phyloP scores from a whole-genome alignment of 768 basidiomycete species.

The Asterophora parasitica region DNA sequence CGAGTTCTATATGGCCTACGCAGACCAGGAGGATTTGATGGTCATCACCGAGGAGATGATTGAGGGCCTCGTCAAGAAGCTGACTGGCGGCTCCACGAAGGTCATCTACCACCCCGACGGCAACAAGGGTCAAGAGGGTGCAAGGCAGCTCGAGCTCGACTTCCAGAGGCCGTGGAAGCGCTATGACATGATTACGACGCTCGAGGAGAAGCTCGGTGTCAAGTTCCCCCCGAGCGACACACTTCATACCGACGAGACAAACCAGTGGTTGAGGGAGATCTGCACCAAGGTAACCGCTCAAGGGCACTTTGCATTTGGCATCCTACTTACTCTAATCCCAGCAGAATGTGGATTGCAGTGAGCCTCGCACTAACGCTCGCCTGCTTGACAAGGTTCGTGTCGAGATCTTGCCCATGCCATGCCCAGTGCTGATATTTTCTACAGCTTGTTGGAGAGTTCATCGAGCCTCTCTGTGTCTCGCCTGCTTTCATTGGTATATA shows the following conservation, averaged over 20 bases:
- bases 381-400: constrained; percentile 82
- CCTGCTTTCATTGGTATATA: constrained; percentile 85
- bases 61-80: constrained; percentile 83
- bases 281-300: constrained; percentile 67
- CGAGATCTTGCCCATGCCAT: neutral
- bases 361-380: constrained; percentile 92
- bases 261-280: constrained; percentile 81
- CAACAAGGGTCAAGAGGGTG: constrained; percentile 67
- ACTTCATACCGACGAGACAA: constrained; percentile 82
- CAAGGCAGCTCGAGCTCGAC: constrained; percentile 68
- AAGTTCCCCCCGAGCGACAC: constrained; percentile 93
- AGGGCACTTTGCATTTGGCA: neutral
- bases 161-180: constrained; percentile 96
- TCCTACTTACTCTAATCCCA: constrained; percentile 22
- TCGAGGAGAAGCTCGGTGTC: constrained; percentile 89
- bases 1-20: constrained; percentile 99
- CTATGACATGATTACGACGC: constrained; percentile 95
- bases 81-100: constrained; percentile 78
- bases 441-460: constrained; percentile 95
- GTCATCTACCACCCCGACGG: constrained; percentile 91
- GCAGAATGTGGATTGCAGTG: constrained; percentile 96
- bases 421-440: constrained; percentile 1
- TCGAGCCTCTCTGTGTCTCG: constrained; percentile 94
- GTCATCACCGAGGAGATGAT: constrained; percentile 90
- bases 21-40: constrained; percentile 99